Evolutionary conservation across 2,329 filamentous ascomycete species (phyloP), one percentile per base, ranked within the genome.

Genomic region (Trichophaea hybrida): DNA sequence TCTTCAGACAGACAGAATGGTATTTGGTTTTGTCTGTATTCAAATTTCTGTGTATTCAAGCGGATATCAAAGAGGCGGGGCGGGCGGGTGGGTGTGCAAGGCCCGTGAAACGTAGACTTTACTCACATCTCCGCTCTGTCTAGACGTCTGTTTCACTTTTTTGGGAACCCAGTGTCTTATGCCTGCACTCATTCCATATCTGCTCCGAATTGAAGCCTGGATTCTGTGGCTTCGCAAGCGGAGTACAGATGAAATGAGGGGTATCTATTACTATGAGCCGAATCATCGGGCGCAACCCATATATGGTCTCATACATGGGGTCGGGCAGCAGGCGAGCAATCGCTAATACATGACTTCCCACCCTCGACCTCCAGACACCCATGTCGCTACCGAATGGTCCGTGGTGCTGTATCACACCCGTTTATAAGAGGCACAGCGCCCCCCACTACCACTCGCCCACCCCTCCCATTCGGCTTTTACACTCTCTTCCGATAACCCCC

Each of bases 391-490:
- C 55, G 58, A 55, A 51, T 61, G 62, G 58, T 51, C 62, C 61
- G 61, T 64, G 60, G 57, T 55, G 38, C 44, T 61, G 34, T 48
- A 32, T 46, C 31, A 33, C 24, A 24, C 24, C 24, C 24, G 44
- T 53, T 13, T 46, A 57, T 55, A 40, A 38, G 51, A 52, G 13
- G 46, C 34, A 49, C 44, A 43, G 50, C 55, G 33, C 43, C 55
- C 46, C 55, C 54, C 62, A 50, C 60, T 31, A 6, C 63, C 66
- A 71, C 69, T 67, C 70, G 70, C 69, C 70, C 70, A 71, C 68
- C 65, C 70, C 70, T 71, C 71, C 71, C 70, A 68, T 69, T 69
- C 72, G 73, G 71, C 72, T 71, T 68, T 71, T 69, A 70, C 69
- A 70, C 70, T 66, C 67, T 66, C 63, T 59, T 65, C 65, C 61